A percentile compares a stretch with the other conserved stretches of the same genome.
phyloP scores from a whole-genome alignment of 148 eudicot genomes.

The Silene latifolia region DNA sequence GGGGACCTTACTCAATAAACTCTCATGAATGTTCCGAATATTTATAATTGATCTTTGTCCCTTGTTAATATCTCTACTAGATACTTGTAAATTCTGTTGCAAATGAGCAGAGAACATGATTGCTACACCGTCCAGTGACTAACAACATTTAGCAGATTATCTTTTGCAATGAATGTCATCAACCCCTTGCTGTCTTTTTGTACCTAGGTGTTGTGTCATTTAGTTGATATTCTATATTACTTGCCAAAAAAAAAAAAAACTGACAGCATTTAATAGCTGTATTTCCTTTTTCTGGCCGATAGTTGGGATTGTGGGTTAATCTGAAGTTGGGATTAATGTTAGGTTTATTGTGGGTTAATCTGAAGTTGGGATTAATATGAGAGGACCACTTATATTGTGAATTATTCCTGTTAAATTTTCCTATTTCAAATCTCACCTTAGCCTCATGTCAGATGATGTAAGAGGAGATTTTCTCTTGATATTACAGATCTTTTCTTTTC shows the following conservation, averaged over 20 bases:
- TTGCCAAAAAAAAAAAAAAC: not conserved
- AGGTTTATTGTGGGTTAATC: too few relatives aligned
- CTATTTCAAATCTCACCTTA: not conserved
- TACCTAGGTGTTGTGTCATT: not conserved
- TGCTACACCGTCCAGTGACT: not conserved
- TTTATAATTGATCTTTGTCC: not conserved
- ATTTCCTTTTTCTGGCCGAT: not conserved
- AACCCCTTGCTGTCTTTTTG: not conserved
- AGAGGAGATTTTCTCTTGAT: not conserved
- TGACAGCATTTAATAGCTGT: not conserved
- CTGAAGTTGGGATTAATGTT: too few relatives aligned
- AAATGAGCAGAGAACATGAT: conserved; percentile 1
- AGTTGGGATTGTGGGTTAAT: too few relatives aligned
- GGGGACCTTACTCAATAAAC: not conserved
- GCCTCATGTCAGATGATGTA: not conserved
- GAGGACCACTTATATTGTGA: too few relatives aligned
- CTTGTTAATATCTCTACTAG: not conserved
- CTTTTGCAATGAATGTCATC: not conserved
- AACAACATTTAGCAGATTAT: not conserved
- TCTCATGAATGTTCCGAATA: not conserved
- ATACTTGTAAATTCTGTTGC: not conserved
- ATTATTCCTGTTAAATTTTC: too few relatives aligned
- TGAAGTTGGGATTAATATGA: too few relatives aligned
- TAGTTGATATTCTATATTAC: not conserved
- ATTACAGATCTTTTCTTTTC: not conserved